Percentiles rank a stretch among this genome's conserved stretches.
Conservation (phyloP, 2,329 filamentous ascomycete species). For the Penicillium sp. region DNA sequence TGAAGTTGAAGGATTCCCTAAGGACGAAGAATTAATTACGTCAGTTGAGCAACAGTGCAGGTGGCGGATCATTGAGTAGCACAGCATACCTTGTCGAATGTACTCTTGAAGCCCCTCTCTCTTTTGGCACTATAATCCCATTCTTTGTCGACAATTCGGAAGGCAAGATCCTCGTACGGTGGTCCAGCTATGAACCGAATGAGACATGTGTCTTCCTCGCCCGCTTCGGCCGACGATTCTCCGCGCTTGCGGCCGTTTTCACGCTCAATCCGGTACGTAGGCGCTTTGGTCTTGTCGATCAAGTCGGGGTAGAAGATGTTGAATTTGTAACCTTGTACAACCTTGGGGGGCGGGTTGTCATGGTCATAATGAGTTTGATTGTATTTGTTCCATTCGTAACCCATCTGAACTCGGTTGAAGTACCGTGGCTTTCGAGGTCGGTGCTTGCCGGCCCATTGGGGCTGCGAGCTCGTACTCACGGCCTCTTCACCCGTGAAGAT, state of each 20-base stretch:
- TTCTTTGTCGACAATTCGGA: constrained; percentile 95
- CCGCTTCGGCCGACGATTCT: constrained; percentile 88
- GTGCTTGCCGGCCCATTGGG: constrained; percentile 81
- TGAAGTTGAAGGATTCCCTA: constrained; percentile 93
- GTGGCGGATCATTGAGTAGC: not conserved
- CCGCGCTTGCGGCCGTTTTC: constrained; percentile 86
- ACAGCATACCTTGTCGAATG: constrained; percentile 84
- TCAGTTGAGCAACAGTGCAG: constrained; percentile 11
- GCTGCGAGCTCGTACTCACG: constrained; percentile 62
- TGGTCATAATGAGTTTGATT: constrained; percentile 99
- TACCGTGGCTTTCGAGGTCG: constrained; percentile 89
- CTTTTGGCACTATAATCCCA: constrained; percentile 98
- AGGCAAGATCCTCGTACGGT: constrained; percentile 95
- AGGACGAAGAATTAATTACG: constrained; percentile 4
- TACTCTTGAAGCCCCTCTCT: constrained; percentile 92
- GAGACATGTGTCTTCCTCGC: constrained; percentile 94
- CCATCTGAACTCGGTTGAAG: constrained; percentile 98
- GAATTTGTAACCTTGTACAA: constrained; percentile 98
- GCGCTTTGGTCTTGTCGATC: constrained; percentile 89
- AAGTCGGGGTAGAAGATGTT: constrained; percentile 99
- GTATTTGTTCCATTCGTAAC: constrained; percentile 99
- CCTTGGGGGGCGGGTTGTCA: constrained; percentile 94
- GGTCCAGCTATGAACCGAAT: constrained; percentile 94
- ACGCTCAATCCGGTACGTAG: constrained; percentile 92
- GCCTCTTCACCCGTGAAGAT: constrained; percentile 90